Evolutionary conservation across 2,329 filamentous ascomycete genomes (phyloP).

Genomic region (Botrytis sinoallii): DNA sequence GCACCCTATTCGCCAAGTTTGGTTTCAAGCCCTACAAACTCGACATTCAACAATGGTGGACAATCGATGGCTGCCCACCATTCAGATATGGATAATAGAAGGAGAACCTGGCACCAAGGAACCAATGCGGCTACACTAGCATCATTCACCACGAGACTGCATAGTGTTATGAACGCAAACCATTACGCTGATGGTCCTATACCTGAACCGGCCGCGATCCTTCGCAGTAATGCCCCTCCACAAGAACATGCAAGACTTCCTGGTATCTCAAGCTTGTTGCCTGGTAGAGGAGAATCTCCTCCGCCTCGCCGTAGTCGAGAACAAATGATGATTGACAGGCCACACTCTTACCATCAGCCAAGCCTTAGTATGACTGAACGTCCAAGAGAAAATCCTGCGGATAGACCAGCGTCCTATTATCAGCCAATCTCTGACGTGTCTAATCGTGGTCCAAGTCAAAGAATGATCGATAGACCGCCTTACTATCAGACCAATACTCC

Average conservation of each 20-base stretch:
- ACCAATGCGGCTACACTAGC: conserved; percentile 50
- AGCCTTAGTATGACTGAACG: conserved; percentile 37
- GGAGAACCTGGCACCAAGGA: conserved; percentile 89
- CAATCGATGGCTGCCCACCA: conserved; percentile 58
- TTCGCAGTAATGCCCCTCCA: conserved; percentile 46
- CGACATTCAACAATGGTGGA: conserved; percentile 61
- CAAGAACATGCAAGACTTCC: conserved; percentile 60
- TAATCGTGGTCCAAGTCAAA: background rate
- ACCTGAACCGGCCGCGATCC: conserved; percentile 28
- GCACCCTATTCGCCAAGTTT: conserved; percentile 57
- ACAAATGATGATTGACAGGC: conserved; percentile 71
- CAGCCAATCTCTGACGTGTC: background rate
- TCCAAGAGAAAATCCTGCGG: background rate
- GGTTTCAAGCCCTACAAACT: conserved; percentile 64
- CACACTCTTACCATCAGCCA: conserved; percentile 17
- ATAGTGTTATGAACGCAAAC: conserved; percentile 69
- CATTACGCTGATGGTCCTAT: conserved; percentile 45
- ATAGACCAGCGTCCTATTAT: background rate
- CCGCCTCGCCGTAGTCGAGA: conserved; percentile 64
- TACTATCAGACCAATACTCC: background rate
- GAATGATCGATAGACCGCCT: background rate
- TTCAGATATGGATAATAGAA: conserved; percentile 72
- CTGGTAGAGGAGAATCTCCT: conserved; percentile 61
- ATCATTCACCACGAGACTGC: conserved; percentile 66
- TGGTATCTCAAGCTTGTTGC: conserved; percentile 89